phyloP scores from a whole-genome alignment of 192 early-diverging fungal species.

The Bifiguratus adelaidae region DNA sequence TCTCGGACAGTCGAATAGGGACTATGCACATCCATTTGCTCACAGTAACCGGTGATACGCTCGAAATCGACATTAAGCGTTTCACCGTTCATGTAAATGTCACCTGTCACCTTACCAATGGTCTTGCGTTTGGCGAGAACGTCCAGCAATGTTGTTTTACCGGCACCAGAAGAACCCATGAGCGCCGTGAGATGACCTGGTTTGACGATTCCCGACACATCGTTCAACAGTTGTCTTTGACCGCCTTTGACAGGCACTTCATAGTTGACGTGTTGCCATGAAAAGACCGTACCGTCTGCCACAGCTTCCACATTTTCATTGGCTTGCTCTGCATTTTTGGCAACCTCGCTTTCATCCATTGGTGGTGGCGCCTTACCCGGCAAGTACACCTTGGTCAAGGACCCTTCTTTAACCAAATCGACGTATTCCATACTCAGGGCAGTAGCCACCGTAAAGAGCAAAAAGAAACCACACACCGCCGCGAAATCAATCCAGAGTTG shows the following conservation, averaged over 20 bases:
- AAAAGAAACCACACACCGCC: conserved; percentile 36
- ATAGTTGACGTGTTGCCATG: conserved; percentile 55
- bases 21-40: conserved; percentile 86
- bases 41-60: conserved; percentile 61
- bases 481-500: conserved; percentile 49
- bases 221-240: conserved; percentile 41
- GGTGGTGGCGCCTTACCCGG: conserved; percentile 16
- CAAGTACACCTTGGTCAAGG: conserved; percentile 37
- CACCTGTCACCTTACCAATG: conserved; percentile 21
- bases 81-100: conserved; percentile 53
- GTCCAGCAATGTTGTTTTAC: conserved; percentile 72
- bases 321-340: background rate
- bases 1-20: conserved; percentile 84
- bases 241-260: conserved; percentile 35
- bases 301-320: conserved; percentile 33
- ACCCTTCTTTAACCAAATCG: conserved; percentile 44
- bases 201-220: conserved; percentile 61
- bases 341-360: conserved; percentile 12
- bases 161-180: conserved; percentile 67
- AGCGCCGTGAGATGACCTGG: conserved; percentile 75
- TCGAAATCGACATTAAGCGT: conserved; percentile 42
- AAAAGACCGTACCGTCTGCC: conserved; percentile 40
- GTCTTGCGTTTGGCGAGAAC: conserved; percentile 40
- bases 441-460: conserved; percentile 26
- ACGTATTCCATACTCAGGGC: conserved; percentile 48